phyloP scores from a whole-genome alignment of 2,329 filamentous ascomycete genomes.

The Seiridium cupressi region DNA sequence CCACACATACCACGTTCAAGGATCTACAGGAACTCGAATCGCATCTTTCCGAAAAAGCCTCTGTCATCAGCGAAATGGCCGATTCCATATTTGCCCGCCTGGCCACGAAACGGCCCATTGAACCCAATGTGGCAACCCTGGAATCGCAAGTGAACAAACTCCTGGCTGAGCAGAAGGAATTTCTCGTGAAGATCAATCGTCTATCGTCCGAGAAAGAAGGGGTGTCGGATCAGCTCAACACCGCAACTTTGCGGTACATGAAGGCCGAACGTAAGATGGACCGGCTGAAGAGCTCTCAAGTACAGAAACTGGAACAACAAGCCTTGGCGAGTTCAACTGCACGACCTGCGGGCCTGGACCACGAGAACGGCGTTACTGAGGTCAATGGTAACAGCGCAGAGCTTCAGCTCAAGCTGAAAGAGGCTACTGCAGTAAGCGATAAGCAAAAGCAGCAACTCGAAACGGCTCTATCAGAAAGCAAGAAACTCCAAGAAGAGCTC shows the following conservation, averaged over 20 bases:
- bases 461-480: conserved; percentile 73
- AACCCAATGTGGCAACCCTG: conserved; percentile 69
- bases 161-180: conserved; percentile 79
- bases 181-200: conserved; percentile 72
- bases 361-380: conserved; percentile 55
- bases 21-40: conserved; percentile 72
- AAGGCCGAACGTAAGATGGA: conserved; percentile 95
- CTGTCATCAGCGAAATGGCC: conserved; percentile 73
- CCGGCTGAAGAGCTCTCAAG: conserved; percentile 81
- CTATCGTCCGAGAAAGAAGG: conserved; percentile 78
- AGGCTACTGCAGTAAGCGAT: conserved; percentile 70
- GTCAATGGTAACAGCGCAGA: conserved; percentile 60
- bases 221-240: conserved; percentile 82
- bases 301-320: conserved; percentile 89
- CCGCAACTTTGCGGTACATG: conserved; percentile 86
- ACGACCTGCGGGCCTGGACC: conserved; percentile 41
- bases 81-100: conserved; percentile 64
- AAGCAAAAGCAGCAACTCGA: conserved; percentile 91
- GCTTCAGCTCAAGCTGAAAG: conserved; percentile 73
- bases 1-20: conserved; percentile 60
- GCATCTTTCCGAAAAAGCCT: conserved; percentile 75
- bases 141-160: conserved; percentile 74
- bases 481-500: conserved; percentile 72
- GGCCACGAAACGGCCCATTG: conserved; percentile 47
- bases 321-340: conserved; percentile 68